Base-by-base conservation (phyloP, 176 grass and related monocot species). In the Triticum timopheevii region DNA sequence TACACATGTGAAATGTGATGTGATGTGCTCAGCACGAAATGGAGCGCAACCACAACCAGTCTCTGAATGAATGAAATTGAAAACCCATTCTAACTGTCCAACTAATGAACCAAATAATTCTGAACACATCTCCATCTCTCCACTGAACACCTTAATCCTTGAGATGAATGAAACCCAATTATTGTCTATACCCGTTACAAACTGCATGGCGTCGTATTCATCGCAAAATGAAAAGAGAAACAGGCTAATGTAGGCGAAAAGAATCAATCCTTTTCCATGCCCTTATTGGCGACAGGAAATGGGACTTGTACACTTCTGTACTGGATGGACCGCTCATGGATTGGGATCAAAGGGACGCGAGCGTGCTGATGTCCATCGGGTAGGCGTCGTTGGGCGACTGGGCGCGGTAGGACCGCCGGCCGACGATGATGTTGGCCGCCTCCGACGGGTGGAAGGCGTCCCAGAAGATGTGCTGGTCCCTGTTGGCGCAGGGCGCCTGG, bases 361-460 rank as follows among this genome's bases (percentile, higher is more conserved):
- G 97, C 33, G 77, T 90, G 65, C 59, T 30, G 71, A 99, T 88
- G 85, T 99, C 97, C 92, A 97, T 87, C 4, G 97, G 97, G 86
- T 99, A 93, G 6, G 79, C 88, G 76, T 99, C 97, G 72, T 80
- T 81, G 44, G 82, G 69, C 12, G 88, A 93, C 61, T 86, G 6
- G 73, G 97, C 97, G 33, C 83, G 86, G 89, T 93, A 99, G 8
- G 94, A 99, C 8, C 97, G 81, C 56, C 79, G 92, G 1, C 94
- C 97, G 65, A 99, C 90, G 66, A 99, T 77, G 73, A 94, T 80
- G 70, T 97, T 99, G 4, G 86, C 94, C 25, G 97, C 97, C 79
- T 97, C 97, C 8, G 90, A 88, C 11, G 97, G 97, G 86, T 99
- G 97, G 87, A 93, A 99, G 0, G 97, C 97, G 79, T 99, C 97